Evolutionary conservation across 164 flowering plant genomes (phyloP).

Genomic region (Chimonanthus praecox): DNA sequence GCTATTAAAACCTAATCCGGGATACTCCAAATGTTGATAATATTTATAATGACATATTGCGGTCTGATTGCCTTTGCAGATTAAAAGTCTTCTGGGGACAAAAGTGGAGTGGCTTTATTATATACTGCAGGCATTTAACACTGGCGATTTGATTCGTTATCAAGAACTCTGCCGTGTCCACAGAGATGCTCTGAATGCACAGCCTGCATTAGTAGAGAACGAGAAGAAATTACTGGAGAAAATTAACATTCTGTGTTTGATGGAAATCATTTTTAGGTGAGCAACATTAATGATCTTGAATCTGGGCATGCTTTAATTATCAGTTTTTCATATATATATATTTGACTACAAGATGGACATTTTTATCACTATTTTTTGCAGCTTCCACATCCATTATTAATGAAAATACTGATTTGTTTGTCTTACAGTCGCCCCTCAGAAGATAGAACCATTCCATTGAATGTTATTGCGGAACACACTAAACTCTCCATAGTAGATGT

Average conservation of each 20-base stretch:
- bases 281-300: not conserved
- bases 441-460: slow-evolving; percentile 87
- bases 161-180: slow-evolving; percentile 89
- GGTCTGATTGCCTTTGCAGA: slow-evolving; percentile 30
- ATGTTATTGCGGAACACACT: slow-evolving; percentile 77
- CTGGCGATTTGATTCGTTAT: slow-evolving; percentile 85
- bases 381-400: not conserved
- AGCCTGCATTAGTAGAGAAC: slow-evolving; percentile 86
- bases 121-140: slow-evolving; percentile 82
- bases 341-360: not conserved
- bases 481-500: slow-evolving; percentile 84
- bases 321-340: not conserved
- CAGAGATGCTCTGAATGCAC: slow-evolving; percentile 64
- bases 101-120: slow-evolving; percentile 88
- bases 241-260: slow-evolving; percentile 88
- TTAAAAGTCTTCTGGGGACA: slow-evolving; percentile 75
- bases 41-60: not conserved
- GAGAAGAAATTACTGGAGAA: slow-evolving; percentile 88
- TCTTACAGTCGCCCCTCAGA: slow-evolving; percentile 80
- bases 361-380: not conserved
- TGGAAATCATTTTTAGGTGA: slow-evolving; percentile 98
- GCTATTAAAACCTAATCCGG: too few species aligned
- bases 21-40: not conserved
- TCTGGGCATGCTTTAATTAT: not conserved
- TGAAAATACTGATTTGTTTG: slow-evolving; percentile 4